Evolutionary conservation across 2,329 filamentous ascomycete species (phyloP).

Genomic region (Xylaria sp.): DNA sequence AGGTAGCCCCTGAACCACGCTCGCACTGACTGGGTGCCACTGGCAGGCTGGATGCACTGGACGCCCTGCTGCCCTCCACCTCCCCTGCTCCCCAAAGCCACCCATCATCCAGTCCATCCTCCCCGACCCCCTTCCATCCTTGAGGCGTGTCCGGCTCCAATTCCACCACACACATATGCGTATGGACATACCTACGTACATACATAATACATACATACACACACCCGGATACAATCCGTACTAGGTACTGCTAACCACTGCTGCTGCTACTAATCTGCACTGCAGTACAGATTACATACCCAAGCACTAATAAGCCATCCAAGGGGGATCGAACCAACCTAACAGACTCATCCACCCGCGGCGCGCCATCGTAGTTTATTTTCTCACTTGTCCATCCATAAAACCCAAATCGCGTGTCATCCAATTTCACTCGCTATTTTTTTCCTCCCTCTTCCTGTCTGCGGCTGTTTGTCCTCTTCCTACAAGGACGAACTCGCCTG

Average conservation of each 20-base stretch:
- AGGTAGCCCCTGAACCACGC: too few species aligned
- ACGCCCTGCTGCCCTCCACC: too few species aligned
- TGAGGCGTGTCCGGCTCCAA: slow-evolving; percentile 20
- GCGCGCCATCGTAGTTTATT: neutral
- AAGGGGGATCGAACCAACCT: slow-evolving; percentile 11
- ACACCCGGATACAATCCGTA: too few species aligned
- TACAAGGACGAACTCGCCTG: neutral
- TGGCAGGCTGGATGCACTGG: too few species aligned
- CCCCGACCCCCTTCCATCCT: slow-evolving; percentile 25
- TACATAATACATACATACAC: neutral
- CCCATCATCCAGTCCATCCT: too few species aligned
- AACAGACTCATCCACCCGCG: slow-evolving; percentile 23
- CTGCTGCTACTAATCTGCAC: too few species aligned
- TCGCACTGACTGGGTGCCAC: too few species aligned
- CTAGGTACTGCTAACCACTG: too few species aligned
- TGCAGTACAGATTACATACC: too few species aligned
- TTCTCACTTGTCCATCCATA: neutral
- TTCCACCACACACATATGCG: slow-evolving; percentile 8
- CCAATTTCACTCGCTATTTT: slow-evolving; percentile 23
- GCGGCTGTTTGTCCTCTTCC: too few species aligned
- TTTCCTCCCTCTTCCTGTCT: neutral
- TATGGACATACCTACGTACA: neutral
- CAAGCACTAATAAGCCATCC: neutral
- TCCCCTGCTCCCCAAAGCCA: too few species aligned
- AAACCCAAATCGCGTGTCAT: slow-evolving; percentile 9